Evolutionary conservation across 306 rosid species (phyloP).

Genomic region (Canavalia ensiformis): DNA sequence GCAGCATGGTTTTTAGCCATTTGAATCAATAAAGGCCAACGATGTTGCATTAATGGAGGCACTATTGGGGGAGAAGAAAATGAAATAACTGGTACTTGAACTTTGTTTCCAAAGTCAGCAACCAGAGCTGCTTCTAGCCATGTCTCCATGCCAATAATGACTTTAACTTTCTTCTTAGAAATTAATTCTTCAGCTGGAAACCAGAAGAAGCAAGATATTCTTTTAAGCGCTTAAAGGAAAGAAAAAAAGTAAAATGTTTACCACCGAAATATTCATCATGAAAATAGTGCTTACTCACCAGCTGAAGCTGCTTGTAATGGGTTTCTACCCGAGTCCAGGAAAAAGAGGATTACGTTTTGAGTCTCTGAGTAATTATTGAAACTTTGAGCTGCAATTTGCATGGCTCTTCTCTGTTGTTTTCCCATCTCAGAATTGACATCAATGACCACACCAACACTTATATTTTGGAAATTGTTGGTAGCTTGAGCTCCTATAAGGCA

Average conservation of each 20-base stretch:
- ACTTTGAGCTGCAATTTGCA: slow-evolving; percentile 56
- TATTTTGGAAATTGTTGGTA: slow-evolving; percentile 8
- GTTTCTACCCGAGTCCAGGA: slow-evolving; percentile 39
- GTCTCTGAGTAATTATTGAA: slow-evolving; percentile 42
- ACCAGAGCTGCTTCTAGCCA: slow-evolving; percentile 73
- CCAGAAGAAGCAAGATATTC: slow-evolving; percentile 20
- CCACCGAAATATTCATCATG: not conserved
- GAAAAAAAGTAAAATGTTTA: no score
- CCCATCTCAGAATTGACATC: slow-evolving; percentile 51
- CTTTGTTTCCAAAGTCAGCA: slow-evolving; percentile 59
- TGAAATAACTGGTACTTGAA: slow-evolving; percentile 61
- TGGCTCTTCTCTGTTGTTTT: slow-evolving; percentile 48
- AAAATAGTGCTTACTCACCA: slow-evolving; percentile 39
- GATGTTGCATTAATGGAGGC: slow-evolving; percentile 47
- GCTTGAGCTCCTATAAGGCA: slow-evolving; percentile 24
- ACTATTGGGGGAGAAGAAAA: slow-evolving; percentile 56
- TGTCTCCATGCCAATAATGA: slow-evolving; percentile 60
- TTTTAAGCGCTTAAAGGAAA: not conserved
- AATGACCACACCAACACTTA: slow-evolving; percentile 52
- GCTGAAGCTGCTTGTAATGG: slow-evolving; percentile 57
- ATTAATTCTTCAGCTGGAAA: slow-evolving; percentile 60
- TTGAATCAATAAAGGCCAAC: slow-evolving; percentile 71
- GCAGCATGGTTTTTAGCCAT: slow-evolving; percentile 50
- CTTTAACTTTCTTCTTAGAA: slow-evolving; percentile 51
- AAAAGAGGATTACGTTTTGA: slow-evolving; percentile 46